phyloP scores from a whole-genome alignment of 202 grass and related monocot species.

The Alloteropsis angusta region DNA sequence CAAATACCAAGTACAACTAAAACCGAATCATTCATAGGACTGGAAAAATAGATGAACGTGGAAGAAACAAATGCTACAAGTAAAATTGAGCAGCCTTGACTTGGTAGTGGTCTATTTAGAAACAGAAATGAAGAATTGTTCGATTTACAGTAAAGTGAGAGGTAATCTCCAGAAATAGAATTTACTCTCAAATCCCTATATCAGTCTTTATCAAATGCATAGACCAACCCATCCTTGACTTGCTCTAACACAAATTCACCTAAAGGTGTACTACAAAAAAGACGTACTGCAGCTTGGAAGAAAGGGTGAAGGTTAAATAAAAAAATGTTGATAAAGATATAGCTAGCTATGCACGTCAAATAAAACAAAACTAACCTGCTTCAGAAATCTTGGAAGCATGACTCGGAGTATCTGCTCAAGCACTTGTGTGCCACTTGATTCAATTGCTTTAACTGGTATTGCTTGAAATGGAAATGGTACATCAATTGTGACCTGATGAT shows the following conservation, averaged over 20 bases:
- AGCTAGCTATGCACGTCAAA: too few relatives aligned
- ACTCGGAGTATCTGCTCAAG: conserved; percentile 69
- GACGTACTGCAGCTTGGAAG: not conserved
- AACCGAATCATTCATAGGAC: not conserved
- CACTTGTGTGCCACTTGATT: conserved; percentile 87
- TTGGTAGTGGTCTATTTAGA: not conserved
- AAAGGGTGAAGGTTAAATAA: not conserved
- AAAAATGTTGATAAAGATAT: not conserved
- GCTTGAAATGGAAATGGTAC: conserved; percentile 80
- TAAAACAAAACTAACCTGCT: conserved; percentile 48
- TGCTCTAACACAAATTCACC: not conserved
- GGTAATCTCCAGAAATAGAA: not conserved
- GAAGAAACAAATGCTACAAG: not conserved
- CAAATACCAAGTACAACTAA: not conserved
- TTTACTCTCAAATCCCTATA: not conserved
- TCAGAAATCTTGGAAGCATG: conserved; percentile 93
- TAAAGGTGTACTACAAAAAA: not conserved
- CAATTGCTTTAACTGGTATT: conserved; percentile 71
- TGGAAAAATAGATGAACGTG: not conserved
- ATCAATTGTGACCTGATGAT: conserved; percentile 77
- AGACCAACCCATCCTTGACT: not conserved
- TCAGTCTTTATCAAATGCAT: not conserved
- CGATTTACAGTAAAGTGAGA: not conserved
- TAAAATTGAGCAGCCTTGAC: not conserved
- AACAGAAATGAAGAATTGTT: not conserved